These are phyloP conservation scores for Eucalyptus sp. DNA, from an alignment of 345 rosid species.

Conservation along the genomic window DNA sequence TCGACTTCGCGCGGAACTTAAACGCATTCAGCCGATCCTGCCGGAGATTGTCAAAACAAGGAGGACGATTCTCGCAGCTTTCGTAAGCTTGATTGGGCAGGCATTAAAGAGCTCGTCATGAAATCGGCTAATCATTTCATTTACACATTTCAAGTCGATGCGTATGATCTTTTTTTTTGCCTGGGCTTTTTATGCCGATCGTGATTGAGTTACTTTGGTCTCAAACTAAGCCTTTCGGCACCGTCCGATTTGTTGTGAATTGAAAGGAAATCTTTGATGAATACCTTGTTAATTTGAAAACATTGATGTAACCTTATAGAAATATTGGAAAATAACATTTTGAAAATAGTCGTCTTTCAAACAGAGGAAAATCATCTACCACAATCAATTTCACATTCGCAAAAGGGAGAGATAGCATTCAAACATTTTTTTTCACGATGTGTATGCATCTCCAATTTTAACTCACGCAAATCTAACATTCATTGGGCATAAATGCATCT, in stretches of 20 bases:
- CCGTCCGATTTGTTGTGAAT: not conserved
- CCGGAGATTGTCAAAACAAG: not conserved
- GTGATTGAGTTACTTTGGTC: not conserved
- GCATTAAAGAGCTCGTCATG: not conserved
- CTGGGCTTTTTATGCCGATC: not conserved
- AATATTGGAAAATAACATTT: not conserved
- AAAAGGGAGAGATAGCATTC: not conserved
- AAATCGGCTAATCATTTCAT: not conserved
- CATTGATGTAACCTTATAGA: rapidly evolving
- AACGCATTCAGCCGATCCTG: not conserved
- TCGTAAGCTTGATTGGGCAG: not conserved
- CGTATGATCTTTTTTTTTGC: not conserved
- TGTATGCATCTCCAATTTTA: too few species aligned
- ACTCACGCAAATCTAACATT: not conserved
- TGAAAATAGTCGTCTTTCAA: not conserved
- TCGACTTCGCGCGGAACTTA: not conserved
- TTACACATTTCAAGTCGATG: not conserved
- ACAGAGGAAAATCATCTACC: not conserved
- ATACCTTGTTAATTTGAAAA: not conserved
- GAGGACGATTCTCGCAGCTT: not conserved
- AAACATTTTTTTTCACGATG: not conserved
- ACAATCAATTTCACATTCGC: not conserved
- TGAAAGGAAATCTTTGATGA: not conserved
- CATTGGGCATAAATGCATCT: not conserved
- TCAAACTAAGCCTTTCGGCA: not conserved